phyloP scores from a whole-genome alignment of 192 early-diverging fungal genomes.

The Entrophospora sp. region DNA sequence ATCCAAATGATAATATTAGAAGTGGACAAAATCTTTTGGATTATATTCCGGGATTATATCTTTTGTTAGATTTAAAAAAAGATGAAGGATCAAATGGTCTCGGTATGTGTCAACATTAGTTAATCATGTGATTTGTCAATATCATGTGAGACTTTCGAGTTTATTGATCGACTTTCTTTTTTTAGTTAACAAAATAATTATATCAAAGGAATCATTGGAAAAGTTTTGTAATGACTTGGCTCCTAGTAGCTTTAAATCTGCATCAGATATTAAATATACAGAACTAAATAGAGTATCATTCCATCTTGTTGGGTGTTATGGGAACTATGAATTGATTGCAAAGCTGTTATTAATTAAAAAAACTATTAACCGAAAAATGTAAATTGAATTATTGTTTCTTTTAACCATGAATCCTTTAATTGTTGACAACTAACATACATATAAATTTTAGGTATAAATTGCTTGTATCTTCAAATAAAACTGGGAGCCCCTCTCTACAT shows the following conservation, averaged over 20 bases:
- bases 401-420: no score
- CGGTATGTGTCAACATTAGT: no score
- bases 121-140: not conserved
- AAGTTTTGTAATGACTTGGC: slow-evolving; percentile 17
- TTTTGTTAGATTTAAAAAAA: slow-evolving; percentile 7
- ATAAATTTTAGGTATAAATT: not conserved
- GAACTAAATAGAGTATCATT: not conserved
- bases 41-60: slow-evolving; percentile 10
- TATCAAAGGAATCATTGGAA: not conserved
- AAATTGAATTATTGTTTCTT: no score
- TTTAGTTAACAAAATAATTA: slow-evolving; percentile 20
- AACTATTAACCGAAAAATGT: not conserved
- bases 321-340: slow-evolving; percentile 13
- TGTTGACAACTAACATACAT: no score
- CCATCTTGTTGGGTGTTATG: slow-evolving; percentile 9
- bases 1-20: no score
- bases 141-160: not conserved
- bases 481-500: not conserved
- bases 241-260: slow-evolving; percentile 5
- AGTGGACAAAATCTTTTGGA: no score
- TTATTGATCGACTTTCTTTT: not conserved
- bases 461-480: not conserved
- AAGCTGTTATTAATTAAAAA: not conserved
- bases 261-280: slow-evolving; percentile 4
- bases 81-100: slow-evolving; percentile 16